Evolutionary conservation across 768 basidiomycete genomes (phyloP).

Genomic region (Panellus pusillus): DNA sequence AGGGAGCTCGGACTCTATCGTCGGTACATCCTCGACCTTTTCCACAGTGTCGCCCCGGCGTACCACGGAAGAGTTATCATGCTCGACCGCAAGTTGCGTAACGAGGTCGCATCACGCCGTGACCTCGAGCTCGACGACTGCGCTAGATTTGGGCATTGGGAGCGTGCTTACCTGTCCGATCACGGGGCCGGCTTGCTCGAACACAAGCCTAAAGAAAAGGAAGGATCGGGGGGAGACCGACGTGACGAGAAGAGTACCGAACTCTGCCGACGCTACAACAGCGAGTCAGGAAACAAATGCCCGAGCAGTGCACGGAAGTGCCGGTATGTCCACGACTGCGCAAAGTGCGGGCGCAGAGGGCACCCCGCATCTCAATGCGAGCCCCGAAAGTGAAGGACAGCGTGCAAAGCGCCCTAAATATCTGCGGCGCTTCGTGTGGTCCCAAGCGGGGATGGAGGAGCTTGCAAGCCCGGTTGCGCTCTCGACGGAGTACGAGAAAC

Average conservation of each 20-base stretch:
- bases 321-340: conserved; percentile 24
- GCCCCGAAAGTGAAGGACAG: background rate
- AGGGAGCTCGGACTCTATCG: too few relatives aligned
- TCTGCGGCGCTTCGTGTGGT: background rate
- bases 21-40: too few relatives aligned
- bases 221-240: background rate
- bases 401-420: background rate
- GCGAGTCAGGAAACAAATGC: conserved; percentile 3
- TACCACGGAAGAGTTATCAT: conserved; percentile 24
- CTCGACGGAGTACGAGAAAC: background rate
- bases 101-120: conserved; percentile 8
- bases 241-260: background rate
- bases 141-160: background rate
- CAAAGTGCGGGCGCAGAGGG: conserved; percentile 1
- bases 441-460: background rate
- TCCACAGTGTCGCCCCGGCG: conserved; percentile 10
- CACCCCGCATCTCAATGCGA: conserved; percentile 11
- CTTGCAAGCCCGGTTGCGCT: too few relatives aligned
- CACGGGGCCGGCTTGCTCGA: conserved; percentile 1
- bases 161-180: conserved; percentile 7
- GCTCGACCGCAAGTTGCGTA: conserved; percentile 29
- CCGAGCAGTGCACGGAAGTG: background rate
- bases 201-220: background rate
- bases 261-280: conserved; percentile 19
- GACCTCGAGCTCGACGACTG: conserved; percentile 25